Evolutionary conservation across 169 alveolate species (phyloP).

Genomic region (Cardiosporidium cionae): DNA sequence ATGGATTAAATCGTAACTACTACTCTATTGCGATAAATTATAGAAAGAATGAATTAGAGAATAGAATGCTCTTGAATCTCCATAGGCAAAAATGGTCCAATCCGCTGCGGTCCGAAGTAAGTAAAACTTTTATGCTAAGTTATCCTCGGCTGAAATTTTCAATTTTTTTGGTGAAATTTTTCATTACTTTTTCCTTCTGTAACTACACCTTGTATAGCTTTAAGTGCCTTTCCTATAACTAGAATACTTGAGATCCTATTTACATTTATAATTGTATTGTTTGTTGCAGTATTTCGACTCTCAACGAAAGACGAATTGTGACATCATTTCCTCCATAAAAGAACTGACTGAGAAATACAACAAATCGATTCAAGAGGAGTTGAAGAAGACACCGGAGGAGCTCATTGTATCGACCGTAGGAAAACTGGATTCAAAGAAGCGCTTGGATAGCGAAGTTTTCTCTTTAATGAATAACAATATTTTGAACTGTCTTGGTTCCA

Average conservation of each 20-base stretch:
- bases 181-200: not conserved
- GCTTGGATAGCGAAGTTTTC: conserved; percentile 56
- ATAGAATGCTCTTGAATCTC: conserved; percentile 90
- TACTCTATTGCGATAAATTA: conserved; percentile 95
- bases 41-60: conserved; percentile 90
- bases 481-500: conserved; percentile 49
- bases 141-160: conserved; percentile 4
- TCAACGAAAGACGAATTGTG: conserved; percentile 56
- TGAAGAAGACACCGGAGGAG: conserved; percentile 86
- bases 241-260: not conserved
- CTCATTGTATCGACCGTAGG: conserved; percentile 81
- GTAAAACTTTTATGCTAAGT: conserved; percentile 11
- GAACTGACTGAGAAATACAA: conserved; percentile 77
- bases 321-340: conserved; percentile 61
- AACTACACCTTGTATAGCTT: not conserved
- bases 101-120: conserved; percentile 78
- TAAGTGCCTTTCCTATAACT: not conserved
- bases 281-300: conserved; percentile 37
- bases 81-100: conserved; percentile 91
- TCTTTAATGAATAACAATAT: conserved; percentile 49
- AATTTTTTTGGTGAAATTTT: not conserved
- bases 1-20: conserved; percentile 92
- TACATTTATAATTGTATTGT: not conserved
- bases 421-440: conserved; percentile 82
- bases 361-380: conserved; percentile 87